These are phyloP conservation scores for Punica granatum DNA, from an alignment of 345 rosid species.

Conservation along the genomic window DNA sequence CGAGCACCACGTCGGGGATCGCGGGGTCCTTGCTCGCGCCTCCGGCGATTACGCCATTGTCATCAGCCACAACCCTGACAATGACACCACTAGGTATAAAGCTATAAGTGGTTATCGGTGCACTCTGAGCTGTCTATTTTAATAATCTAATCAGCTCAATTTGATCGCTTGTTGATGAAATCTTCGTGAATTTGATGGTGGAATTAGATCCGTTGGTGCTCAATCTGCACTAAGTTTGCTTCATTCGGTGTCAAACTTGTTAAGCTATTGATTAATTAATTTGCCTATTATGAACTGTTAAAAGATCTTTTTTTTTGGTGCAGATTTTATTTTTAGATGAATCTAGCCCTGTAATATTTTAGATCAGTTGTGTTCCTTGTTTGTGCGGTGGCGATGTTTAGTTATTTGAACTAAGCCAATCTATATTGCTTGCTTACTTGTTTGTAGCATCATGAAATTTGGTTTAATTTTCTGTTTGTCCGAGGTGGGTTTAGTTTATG, in stretches of 20 bases:
- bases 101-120: not conserved
- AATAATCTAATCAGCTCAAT: not conserved
- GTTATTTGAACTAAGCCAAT: not conserved
- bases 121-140: not conserved
- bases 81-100: conserved; percentile 38
- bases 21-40: conserved; percentile 33
- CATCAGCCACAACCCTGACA: conserved; percentile 44
- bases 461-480: not conserved
- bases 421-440: not conserved
- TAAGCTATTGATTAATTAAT: not conserved
- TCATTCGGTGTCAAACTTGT: not conserved
- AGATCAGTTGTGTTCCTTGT: not conserved
- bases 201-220: not conserved
- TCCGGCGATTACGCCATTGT: conserved; percentile 41
- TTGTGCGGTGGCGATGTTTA: not conserved
- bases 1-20: conserved; percentile 45
- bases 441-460: not conserved
- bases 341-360: no score
- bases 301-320: no score
- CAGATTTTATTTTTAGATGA: no score
- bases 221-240: not conserved
- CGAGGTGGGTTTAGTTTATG: not conserved
- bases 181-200: not conserved
- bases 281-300: not conserved
- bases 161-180: not conserved